Conservation (phyloP, 2,329 filamentous ascomycete genomes). For the Diaporthe destruens region DNA sequence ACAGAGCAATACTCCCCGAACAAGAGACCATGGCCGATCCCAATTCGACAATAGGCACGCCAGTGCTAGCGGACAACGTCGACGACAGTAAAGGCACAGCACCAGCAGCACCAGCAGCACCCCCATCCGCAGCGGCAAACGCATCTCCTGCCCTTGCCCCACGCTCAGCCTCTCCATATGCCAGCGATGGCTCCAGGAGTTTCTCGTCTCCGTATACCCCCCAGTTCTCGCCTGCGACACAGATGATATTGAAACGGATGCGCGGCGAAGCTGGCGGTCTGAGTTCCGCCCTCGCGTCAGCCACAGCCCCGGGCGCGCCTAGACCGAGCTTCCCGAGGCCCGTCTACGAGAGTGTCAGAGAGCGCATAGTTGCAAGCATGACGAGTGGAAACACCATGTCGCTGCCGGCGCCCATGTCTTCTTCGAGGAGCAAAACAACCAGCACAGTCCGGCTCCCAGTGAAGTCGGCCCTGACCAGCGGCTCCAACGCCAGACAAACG, state of each 20-base stretch:
- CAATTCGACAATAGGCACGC: background rate
- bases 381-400: slow-evolving; percentile 53
- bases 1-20: background rate
- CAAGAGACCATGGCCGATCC: slow-evolving; percentile 25
- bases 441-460: slow-evolving; percentile 37
- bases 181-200: slow-evolving; percentile 25
- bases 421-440: slow-evolving; percentile 18
- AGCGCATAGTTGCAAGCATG: slow-evolving; percentile 56
- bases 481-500: slow-evolving; percentile 22
- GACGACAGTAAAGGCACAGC: background rate
- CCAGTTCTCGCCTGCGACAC: slow-evolving; percentile 41
- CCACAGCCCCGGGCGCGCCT: slow-evolving; percentile 39
- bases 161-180: background rate
- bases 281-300: slow-evolving; percentile 46
- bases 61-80: background rate
- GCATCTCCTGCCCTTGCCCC: slow-evolving; percentile 14
- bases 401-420: slow-evolving; percentile 47
- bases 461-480: slow-evolving; percentile 1
- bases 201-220: slow-evolving; percentile 70
- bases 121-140: slow-evolving; percentile 4
- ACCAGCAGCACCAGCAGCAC: slow-evolving; percentile 15
- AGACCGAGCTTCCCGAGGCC: slow-evolving; percentile 49
- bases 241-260: slow-evolving; percentile 45
- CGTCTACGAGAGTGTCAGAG: slow-evolving; percentile 55
- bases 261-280: slow-evolving; percentile 45